Percentiles rank a stretch among this genome's conserved stretches.
Conservation (phyloP, 305 asterid genomes). For the Andrographis paniculata region DNA sequence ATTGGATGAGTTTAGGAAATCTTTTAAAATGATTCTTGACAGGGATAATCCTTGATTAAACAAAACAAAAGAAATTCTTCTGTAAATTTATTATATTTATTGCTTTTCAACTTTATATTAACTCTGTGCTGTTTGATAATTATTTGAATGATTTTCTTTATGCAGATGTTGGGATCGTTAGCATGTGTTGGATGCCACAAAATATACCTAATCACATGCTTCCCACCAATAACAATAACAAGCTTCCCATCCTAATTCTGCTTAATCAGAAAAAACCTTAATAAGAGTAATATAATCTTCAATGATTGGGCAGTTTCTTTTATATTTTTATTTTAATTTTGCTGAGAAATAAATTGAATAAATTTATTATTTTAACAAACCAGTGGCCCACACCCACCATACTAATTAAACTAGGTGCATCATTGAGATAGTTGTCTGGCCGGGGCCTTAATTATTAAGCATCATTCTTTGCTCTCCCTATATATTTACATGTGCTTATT, state of each 20-base stretch:
- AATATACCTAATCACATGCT: conserved; percentile 2
- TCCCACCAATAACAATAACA: background rate
- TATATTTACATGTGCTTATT: no score
- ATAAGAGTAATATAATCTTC: background rate
- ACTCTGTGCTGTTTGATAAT: no score
- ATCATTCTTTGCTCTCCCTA: no score
- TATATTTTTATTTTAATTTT: background rate
- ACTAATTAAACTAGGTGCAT: background rate
- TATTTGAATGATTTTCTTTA: no score
- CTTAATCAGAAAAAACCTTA: background rate
- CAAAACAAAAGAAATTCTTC: no score
- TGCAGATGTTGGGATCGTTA: background rate
- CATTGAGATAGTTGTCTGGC: background rate
- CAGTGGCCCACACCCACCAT: background rate
- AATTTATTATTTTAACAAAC: background rate
- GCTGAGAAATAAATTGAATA: no score
- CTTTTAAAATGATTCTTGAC: no score
- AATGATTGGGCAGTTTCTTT: background rate
- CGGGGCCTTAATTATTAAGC: background rate
- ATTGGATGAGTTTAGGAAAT: no score
- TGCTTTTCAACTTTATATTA: background rate
- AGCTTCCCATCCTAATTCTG: background rate
- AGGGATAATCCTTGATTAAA: no score
- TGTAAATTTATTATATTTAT: no score
- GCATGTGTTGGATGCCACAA: background rate